Base-by-base conservation (phyloP, 495 filamentous ascomycete genomes). In the Aspergillus taichungensis region DNA sequence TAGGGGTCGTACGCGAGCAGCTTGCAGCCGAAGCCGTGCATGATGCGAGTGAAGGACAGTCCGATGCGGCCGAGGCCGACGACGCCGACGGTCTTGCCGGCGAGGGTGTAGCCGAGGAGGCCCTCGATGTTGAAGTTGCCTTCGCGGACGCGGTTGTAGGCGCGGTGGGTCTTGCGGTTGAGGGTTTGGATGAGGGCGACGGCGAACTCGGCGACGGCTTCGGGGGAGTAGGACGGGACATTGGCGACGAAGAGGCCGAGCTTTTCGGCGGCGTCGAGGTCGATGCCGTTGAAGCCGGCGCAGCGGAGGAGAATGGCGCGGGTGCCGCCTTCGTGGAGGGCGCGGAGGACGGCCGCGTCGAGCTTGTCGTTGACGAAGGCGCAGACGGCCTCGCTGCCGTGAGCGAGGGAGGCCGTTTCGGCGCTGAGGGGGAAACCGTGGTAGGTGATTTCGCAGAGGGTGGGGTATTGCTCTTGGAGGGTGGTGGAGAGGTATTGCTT, bases 181-280 rank as follows among this genome's bases (percentile, higher is more conserved):
- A 85, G 67, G 0, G 82, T 84, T 61, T 81, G 79, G 33, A 83
- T 66, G 54, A 86, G 69, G 7, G 80, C 76, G 11, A 84, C 67
- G 13, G 82, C 74, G 55, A 84, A 86, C 64, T 86, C 83, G 51
- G 83, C 83, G 3, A 87, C 83, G 4, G 82, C 78, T 52, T 85
- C 82, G 46, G 83, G 83, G 4, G 77, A 79, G 60, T 87, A 86
- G 1, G 80, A 69, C 0, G 81, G 80, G 13, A 87, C 82, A 43
- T 77, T 76, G 46, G 78, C 80, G 40, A 86, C 80, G 56, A 80
- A 76, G 55, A 86, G 54, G 34, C 75, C 75, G 3, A 82, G 68
- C 14, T 53, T 50, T 48, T 76, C 66, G 48, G 83, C 83, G 0
- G 65, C 58, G 6, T 34, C 30, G 10, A 86, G 69, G 55, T 85